Percentiles rank a stretch among this genome's conserved stretches.
Evolutionary conservation across 176 grass and related monocot genomes (phyloP).

Genomic region (bread wheat (Triticum aestivum)): DNA sequence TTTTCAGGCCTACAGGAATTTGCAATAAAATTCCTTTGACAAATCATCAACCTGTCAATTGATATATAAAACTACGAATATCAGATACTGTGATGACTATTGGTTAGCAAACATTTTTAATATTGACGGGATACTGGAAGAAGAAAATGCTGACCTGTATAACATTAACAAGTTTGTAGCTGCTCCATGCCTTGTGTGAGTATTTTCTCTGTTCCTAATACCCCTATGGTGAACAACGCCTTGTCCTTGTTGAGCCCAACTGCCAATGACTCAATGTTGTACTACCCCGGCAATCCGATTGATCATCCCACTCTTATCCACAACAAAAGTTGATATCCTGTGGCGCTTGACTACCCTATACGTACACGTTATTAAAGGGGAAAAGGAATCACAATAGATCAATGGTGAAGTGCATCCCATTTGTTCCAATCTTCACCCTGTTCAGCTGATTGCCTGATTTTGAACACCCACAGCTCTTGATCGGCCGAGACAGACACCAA

Average conservation of each 20-base stretch:
- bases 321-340: conserved; percentile 68
- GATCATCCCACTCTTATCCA: conserved; percentile 83
- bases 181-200: conserved; percentile 66
- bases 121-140: neutral
- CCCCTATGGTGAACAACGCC: conserved; percentile 66
- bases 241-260: conserved; percentile 77
- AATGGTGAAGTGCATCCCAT: conserved; percentile 60
- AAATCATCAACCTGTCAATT: conserved; percentile 55
- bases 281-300: conserved; percentile 71
- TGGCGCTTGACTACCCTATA: conserved; percentile 43
- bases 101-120: neutral
- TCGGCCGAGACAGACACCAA: conserved; percentile 80
- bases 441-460: conserved; percentile 46
- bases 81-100: neutral
- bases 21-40: conserved; percentile 34
- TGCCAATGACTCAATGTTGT: conserved; percentile 75
- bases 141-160: conserved; percentile 50
- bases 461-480: conserved; percentile 66
- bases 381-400: neutral
- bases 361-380: neutral
- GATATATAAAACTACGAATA: conserved; percentile 16
- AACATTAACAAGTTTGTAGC: conserved; percentile 74
- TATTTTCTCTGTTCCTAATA: conserved; percentile 68
- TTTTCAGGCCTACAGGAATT: too few species aligned
- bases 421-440: conserved; percentile 63